Evolutionary conservation across 2,329 filamentous ascomycete species (phyloP).

Genomic region (Trichoderma hamatum): DNA sequence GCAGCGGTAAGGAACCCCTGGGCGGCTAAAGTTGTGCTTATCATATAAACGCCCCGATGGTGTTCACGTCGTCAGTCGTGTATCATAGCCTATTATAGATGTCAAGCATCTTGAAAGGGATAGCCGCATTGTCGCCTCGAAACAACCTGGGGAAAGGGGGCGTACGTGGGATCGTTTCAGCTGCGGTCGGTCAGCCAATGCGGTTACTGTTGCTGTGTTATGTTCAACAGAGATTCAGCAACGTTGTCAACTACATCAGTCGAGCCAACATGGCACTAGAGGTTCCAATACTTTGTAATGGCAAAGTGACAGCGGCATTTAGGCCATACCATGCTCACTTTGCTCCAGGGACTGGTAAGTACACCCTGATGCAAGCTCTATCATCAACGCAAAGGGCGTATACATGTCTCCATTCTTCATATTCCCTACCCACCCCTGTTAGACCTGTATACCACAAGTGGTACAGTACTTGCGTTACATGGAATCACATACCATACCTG

Average conservation of each 20-base stretch:
- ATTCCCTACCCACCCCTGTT: not conserved
- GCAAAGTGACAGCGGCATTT: not conserved
- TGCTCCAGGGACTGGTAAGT: not conserved
- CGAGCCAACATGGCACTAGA: not conserved
- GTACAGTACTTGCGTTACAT: no score
- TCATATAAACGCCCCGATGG: not conserved
- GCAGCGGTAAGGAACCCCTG: constrained; percentile 6
- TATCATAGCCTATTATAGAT: not conserved
- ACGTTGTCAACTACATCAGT: not conserved
- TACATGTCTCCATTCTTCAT: not conserved
- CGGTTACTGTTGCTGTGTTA: not conserved
- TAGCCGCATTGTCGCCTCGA: not conserved
- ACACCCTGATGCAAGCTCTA: not conserved
- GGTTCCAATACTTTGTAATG: not conserved
- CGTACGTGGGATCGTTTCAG: constrained; percentile 2
- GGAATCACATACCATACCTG: not conserved
- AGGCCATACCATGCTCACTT: not conserved
- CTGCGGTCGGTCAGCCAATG: not conserved
- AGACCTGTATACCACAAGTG: not conserved
- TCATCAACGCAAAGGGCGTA: not conserved
- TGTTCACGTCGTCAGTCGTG: not conserved
- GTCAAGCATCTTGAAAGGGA: not conserved
- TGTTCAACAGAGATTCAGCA: not conserved
- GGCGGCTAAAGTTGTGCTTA: not conserved
- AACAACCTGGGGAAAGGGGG: constrained; percentile 6